Base-by-base conservation (phyloP, 2,329 filamentous ascomycete genomes). In the Fusarium armeniacum region DNA sequence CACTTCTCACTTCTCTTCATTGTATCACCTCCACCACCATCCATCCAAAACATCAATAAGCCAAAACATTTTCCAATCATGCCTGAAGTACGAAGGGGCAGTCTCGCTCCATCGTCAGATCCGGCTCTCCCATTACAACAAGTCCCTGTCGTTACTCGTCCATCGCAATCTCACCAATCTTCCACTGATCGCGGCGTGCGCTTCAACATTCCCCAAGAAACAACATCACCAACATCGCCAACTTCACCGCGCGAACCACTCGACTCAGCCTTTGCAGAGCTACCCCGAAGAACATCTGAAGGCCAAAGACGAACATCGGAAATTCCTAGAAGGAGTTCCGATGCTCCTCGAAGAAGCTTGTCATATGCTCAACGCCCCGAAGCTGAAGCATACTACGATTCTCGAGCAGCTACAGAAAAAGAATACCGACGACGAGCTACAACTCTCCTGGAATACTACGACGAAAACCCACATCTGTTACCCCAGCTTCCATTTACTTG, bases 401-500 rank as follows among this genome's bases (percentile, higher is more conserved):
- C 80, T 7, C 76, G 80, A 33, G 80, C 80, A 35, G 80, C 76
- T 16, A 80, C 78, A 4, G 73, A 71, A 20, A 58, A 67, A 32
- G 80, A 81, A 70, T 81, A 74, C 55, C 71, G 73, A 62, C 76
- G 80, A 18, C 75, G 80, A 24, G 80, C 71, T 15, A 76, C 74
- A 47, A 80, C 77, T 4, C 74, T 81, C 16, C 69, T 80, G 52
- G 80, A 81, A 45, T 81, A 81, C 72, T 81, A 81, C 69, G 76
- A 80, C 7, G 78, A 77, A 30, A 79, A 81, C 38, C 79, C 80
- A 1, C 68, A 78, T 5, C 65, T 81, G 20, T 65, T 81, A n/a
- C 80, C 80, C 0, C 80, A 81, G 71, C 73, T 81, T 28, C 80
- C 80, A 6, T 81, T 81, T 47, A 80, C 80, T 3, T 81, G 80